Percentiles rank a stretch among this genome's conserved stretches.
Evolutionary conservation across 176 grass and related monocot species (phyloP).

Genomic region (Rhynchospora pubera): DNA sequence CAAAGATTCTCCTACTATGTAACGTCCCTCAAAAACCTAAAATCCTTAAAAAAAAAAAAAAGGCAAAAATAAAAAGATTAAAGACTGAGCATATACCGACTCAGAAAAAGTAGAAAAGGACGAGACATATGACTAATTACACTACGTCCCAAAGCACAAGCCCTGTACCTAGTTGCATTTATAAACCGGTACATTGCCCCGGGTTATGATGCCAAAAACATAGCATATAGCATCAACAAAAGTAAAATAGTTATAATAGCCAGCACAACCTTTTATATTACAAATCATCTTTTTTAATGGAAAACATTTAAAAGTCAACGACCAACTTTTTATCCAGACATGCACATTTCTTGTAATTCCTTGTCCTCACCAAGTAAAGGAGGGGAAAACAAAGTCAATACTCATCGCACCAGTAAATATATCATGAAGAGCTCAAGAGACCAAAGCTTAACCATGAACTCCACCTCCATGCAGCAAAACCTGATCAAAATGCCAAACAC

Average conservation of each 20-base stretch:
- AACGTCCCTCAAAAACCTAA: neutral
- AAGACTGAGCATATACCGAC: neutral
- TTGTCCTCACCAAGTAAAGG: no score
- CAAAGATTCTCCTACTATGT: neutral
- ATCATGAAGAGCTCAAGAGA: neutral
- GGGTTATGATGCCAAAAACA: neutral
- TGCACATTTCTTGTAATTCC: neutral
- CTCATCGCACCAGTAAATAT: neutral
- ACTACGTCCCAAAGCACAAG: no score
- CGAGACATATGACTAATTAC: neutral
- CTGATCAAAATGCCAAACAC: slow-evolving; percentile 40
- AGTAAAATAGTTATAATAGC: neutral
- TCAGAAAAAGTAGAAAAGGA: no score
- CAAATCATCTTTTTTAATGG: neutral
- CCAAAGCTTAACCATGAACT: neutral
- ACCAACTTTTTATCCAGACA: neutral
- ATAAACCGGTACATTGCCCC: neutral
- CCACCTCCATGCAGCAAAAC: slow-evolving; percentile 19
- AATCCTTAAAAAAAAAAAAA: neutral
- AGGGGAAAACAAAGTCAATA: no score
- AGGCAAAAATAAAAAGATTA: no score
- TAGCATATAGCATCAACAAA: slow-evolving; percentile 7
- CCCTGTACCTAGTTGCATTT: neutral
- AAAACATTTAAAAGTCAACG: neutral
- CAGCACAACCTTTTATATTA: neutral